Evolutionary conservation across 176 grass and related monocot genomes (phyloP), one percentile per base, ranked within the genome.

Genomic region (Avena eriantha): DNA sequence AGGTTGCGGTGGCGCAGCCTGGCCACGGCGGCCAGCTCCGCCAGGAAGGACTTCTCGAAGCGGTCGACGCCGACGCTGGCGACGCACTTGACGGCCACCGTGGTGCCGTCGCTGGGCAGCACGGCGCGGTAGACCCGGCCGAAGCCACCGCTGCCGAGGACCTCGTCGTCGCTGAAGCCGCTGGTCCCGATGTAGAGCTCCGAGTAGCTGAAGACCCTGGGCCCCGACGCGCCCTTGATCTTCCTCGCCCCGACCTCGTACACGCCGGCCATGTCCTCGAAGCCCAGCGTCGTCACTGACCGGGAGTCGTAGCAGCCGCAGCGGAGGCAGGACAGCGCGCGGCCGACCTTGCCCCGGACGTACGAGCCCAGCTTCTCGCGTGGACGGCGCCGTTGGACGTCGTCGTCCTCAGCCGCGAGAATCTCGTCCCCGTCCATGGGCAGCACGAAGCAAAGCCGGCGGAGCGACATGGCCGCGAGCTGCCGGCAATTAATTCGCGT

Each of bases 1-100:
- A 98, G 89, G 59, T 98, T 98, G 46, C 95, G 93, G 82, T 98
- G 95, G 14, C 95, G 91, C 23, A 98, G 91, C 72, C 91, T 81
- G 26, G 95, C 95, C 10, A 98, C 93, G 2, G 93, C 93, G 1
- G 84, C 80, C 10, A 98, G 93, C 93, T 98, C 95, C 0, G 93
- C 95, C 0, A 84, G 82, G 85, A 98, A 98, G 16, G 95, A 86
- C 91, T 95, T 93, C 72, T 98, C 89, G 66, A 92, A 93, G 10
- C 89, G 80, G n/a, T 92, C 93, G 48, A 24, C 43, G 31, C 90
- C 90, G 50, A 63, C 60, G 75, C 93, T 87, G 19, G 87, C 80
- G 5, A 98, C 87, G 66, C 95, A 93, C 91, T 98, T 98, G 63
- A 98, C 93, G 24, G 95, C 95, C 9, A 95, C 95, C 10, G 85